These are phyloP conservation scores for Volvox reticuliferus DNA, from an alignment of 139 green algal genomes.

Conservation along the genomic window DNA sequence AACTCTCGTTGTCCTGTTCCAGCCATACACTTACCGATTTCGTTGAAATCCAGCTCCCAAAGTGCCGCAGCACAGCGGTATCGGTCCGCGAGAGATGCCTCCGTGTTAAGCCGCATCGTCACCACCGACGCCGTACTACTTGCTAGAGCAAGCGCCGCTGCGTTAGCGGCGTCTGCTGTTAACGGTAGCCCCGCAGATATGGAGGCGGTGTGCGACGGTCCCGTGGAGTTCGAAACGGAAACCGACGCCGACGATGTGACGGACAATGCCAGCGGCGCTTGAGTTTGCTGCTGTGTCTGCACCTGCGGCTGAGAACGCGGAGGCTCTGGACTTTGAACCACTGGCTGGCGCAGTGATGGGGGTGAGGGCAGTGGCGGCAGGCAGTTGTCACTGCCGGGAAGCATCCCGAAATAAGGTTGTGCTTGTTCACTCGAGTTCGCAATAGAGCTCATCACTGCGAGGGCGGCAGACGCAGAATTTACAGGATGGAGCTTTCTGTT, in stretches of 20 bases:
- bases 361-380: not conserved
- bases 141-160: not conserved
- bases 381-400: not conserved
- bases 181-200: not conserved
- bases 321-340: not conserved
- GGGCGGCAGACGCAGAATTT: too few relatives aligned
- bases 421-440: not conserved
- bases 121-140: not conserved
- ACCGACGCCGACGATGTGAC: not conserved
- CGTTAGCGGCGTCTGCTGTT: not conserved
- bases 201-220: slow-evolving; percentile 2
- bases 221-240: not conserved
- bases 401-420: not conserved
- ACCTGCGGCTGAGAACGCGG: not conserved
- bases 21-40: slow-evolving; percentile 36
- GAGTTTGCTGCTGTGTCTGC: not conserved
- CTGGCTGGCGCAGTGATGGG: not conserved
- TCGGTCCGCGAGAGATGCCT: slow-evolving; percentile 41
- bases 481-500: not conserved
- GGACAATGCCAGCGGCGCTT: not conserved
- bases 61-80: slow-evolving; percentile 61
- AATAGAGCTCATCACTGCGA: slow-evolving; percentile 22
- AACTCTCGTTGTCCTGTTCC: not conserved
- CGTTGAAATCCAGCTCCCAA: slow-evolving; percentile 72
- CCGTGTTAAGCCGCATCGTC: slow-evolving; percentile 8